Percentiles rank a stretch among this genome's conserved stretches.
Evolutionary conservation across 306 rosid species (phyloP).

Genomic region (Lupinus albus): DNA sequence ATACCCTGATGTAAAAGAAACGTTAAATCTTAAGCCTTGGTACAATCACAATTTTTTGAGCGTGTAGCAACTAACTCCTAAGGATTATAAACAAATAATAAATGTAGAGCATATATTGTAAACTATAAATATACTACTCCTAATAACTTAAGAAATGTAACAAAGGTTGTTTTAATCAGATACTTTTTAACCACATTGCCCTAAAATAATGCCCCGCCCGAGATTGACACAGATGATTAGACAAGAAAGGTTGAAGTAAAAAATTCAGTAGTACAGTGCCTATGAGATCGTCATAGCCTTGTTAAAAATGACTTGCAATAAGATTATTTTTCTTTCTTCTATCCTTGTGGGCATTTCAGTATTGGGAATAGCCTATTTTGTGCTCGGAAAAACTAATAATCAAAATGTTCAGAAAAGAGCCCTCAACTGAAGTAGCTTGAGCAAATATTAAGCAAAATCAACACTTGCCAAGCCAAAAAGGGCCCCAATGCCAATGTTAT

Average conservation of each 20-base stretch:
- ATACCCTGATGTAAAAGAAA: slow-evolving; percentile 65
- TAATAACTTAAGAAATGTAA: neutral
- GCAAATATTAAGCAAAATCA: neutral
- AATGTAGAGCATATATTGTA: neutral
- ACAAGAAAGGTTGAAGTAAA: neutral
- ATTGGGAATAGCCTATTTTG: neutral
- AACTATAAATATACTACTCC: neutral
- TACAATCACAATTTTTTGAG: neutral
- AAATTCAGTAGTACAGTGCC: neutral
- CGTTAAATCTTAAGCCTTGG: slow-evolving; percentile 21
- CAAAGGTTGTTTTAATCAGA: neutral
- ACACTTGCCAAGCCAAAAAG: neutral
- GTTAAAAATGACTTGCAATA: too few species aligned
- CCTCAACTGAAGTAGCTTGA: neutral
- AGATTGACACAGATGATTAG: neutral
- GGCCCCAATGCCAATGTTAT: neutral
- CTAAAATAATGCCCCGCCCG: neutral
- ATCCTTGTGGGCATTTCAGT: neutral
- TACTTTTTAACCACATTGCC: neutral
- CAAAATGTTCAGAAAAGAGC: neutral
- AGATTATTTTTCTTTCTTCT: neutral
- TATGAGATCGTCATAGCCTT: neutral
- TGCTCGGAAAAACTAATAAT: neutral
- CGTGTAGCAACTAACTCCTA: neutral
- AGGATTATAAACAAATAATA: neutral